These are phyloP conservation scores for Fusarium dimerum DNA, from an alignment of 2,329 filamentous ascomycete species.

Conservation along the genomic window DNA sequence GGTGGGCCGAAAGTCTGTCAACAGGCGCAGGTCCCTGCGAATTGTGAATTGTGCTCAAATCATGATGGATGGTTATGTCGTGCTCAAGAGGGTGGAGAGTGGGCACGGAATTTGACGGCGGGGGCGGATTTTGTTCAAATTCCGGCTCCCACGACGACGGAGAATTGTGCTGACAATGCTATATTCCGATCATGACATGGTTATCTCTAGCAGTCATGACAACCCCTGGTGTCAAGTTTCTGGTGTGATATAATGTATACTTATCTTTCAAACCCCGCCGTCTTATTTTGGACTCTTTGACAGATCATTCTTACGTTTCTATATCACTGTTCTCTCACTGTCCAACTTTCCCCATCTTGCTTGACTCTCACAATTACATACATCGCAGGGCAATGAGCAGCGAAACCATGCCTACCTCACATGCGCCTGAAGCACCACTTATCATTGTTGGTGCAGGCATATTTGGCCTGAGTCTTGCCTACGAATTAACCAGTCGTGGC, in stretches of 20 bases:
- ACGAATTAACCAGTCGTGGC: constrained; percentile 42
- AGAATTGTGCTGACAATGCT: neutral
- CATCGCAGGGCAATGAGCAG: neutral
- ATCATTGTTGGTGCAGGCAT: constrained; percentile 45
- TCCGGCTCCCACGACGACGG: neutral
- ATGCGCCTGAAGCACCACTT: neutral
- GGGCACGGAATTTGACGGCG: neutral
- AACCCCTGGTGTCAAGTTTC: neutral
- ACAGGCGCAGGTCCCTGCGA: neutral
- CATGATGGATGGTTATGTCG: neutral
- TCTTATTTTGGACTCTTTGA: neutral
- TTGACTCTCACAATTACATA: neutral
- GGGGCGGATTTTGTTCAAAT: neutral
- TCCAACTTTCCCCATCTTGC: neutral
- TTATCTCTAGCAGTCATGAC: neutral
- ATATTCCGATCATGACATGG: neutral
- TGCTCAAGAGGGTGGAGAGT: neutral
- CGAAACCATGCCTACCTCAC: neutral
- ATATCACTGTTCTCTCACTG: neutral
- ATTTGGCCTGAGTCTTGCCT: constrained; percentile 50
- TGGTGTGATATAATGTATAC: too few relatives aligned
- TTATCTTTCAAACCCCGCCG: neutral
- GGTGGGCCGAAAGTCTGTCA: neutral
- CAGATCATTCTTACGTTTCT: too few relatives aligned
- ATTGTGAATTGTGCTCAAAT: neutral